phyloP scores from a whole-genome alignment of 768 basidiomycete genomes.

The Tylopilus sp. region DNA sequence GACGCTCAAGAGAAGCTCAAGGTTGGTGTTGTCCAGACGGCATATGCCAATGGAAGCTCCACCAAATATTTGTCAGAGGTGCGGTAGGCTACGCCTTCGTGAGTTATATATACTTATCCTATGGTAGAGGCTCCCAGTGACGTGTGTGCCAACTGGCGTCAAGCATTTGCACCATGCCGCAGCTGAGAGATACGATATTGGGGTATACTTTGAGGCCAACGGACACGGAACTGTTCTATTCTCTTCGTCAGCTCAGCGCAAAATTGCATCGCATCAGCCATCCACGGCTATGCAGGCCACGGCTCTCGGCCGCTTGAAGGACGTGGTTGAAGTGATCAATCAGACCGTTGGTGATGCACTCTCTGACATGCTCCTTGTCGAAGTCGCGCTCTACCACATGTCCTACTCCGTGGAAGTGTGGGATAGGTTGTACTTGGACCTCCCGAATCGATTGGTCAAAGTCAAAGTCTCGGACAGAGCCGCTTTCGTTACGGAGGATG shows the following conservation, averaged over 20 bases:
- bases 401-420: slow-evolving; percentile 82
- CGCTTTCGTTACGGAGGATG: slow-evolving; percentile 87
- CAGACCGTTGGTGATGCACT: slow-evolving; percentile 98
- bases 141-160: slow-evolving; percentile 94
- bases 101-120: slow-evolving; percentile 5
- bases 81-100: slow-evolving; percentile 19
- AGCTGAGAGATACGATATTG: slow-evolving; percentile 84
- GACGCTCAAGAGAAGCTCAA: slow-evolving; percentile 49
- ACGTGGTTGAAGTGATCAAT: slow-evolving; percentile 85
- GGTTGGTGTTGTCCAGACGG: slow-evolving; percentile 96
- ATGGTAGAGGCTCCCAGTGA: slow-evolving; percentile 84
- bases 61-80: slow-evolving; percentile 89
- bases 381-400: slow-evolving; percentile 86
- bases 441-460: slow-evolving; percentile 94
- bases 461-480: slow-evolving; percentile 82
- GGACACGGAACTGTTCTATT: slow-evolving; percentile 98
- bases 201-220: slow-evolving; percentile 99
- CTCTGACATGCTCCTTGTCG: slow-evolving; percentile 94
- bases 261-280: slow-evolving; percentile 61
- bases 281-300: slow-evolving; percentile 80
- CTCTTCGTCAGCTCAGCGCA: slow-evolving; percentile 67
- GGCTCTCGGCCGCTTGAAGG: slow-evolving; percentile 71
- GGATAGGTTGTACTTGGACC: slow-evolving; percentile 90
- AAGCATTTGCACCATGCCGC: slow-evolving; percentile 98
- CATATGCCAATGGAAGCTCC: slow-evolving; percentile 96